Evolutionary conservation across 768 basidiomycete species (phyloP).

Genomic region (Hirschioporus abietinus): DNA sequence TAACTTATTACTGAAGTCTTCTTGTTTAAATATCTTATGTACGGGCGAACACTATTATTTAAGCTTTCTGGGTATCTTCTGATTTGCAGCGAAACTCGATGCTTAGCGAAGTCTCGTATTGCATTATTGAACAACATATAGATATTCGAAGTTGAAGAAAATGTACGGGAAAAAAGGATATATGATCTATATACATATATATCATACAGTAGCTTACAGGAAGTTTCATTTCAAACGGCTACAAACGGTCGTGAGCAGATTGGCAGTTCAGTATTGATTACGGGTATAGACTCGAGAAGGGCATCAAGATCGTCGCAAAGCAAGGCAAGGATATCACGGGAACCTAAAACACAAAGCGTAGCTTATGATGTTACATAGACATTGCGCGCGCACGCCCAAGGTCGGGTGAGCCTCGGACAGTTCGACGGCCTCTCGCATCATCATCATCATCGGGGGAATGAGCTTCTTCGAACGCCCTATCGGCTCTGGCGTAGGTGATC

Average conservation of each 20-base stretch:
- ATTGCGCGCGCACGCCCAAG: conserved; percentile 75
- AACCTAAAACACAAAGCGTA: neutral
- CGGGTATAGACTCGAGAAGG: neutral
- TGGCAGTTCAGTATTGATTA: neutral
- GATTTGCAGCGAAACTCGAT: neutral
- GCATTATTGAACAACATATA: no score
- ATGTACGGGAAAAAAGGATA: no score
- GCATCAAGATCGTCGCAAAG: neutral
- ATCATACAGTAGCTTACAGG: no score
- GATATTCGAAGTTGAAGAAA: no score
- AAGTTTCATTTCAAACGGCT: neutral
- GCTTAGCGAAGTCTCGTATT: neutral
- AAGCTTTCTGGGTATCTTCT: neutral
- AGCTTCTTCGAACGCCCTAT: conserved; percentile 62
- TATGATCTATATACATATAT: no score
- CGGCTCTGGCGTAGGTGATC: conserved; percentile 70
- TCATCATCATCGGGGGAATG: conserved; percentile 44
- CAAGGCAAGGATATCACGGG: neutral
- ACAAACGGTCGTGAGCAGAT: neutral
- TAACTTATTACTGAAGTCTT: neutral
- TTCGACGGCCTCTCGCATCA: conserved; percentile 57
- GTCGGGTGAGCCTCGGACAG: conserved; percentile 55
- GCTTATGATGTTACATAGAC: conserved; percentile 52
- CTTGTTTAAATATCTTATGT: neutral
- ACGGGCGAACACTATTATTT: neutral